Percentiles rank a stretch among this genome's conserved stretches.
Conservation (phyloP, 305 asterid species). For the Fraxinus greggii region DNA sequence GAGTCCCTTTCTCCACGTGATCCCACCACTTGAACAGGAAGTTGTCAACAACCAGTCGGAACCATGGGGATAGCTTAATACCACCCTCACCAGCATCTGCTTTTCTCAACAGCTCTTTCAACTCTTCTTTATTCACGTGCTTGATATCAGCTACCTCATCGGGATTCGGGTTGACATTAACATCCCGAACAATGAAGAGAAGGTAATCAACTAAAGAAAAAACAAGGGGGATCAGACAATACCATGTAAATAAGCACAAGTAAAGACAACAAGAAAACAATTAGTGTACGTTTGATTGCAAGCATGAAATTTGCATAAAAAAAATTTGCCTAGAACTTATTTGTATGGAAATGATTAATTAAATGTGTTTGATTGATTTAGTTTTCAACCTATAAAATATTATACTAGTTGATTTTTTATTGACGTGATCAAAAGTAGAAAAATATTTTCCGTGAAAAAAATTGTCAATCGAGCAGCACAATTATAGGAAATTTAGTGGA, state of each 20-base stretch:
- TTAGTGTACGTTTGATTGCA: no score
- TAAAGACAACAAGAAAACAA: background rate
- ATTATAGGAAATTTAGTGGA: no score
- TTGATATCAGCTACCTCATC: conserved; percentile 85
- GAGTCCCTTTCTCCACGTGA: conserved; percentile 81
- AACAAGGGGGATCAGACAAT: background rate
- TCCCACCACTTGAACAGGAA: conserved; percentile 99
- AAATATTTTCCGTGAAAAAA: no score
- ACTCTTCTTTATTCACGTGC: conserved; percentile 63
- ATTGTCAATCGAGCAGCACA: no score
- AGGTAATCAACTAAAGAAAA: conserved; percentile 82
- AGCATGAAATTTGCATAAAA: no score
- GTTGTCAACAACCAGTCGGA: conserved; percentile 81
- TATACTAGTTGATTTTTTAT: no score
- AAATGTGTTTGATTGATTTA: background rate
- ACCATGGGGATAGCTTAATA: conserved; percentile 92
- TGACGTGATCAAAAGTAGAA: no score
- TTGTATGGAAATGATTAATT: no score
- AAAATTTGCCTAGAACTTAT: background rate
- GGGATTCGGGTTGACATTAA: conserved; percentile 68
- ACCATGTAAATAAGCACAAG: background rate
- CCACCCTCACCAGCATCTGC: conserved; percentile 95
- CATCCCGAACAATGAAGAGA: conserved; percentile 81
- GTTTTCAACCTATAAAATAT: background rate
- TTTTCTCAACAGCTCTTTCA: conserved; percentile 80